Evolutionary conservation across 1,139 yeast genomes (phyloP).

Genomic region (Citeromyces siamensis): DNA sequence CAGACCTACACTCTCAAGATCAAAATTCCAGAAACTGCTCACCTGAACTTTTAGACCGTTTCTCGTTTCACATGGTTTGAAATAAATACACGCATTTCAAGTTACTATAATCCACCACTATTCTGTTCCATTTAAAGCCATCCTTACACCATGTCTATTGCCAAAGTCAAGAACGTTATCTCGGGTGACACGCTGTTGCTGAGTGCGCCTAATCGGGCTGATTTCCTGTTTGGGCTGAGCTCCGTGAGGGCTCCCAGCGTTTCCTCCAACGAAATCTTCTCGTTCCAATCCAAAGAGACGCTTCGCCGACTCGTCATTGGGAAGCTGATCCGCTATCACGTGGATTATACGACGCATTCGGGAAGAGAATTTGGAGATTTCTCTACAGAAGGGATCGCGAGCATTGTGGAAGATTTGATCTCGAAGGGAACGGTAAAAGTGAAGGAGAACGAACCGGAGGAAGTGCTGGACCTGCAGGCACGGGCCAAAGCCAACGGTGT

Average conservation of each 20-base stretch:
- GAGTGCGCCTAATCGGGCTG: constrained; percentile 37
- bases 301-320: constrained; percentile 58
- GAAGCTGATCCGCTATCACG: constrained; percentile 50
- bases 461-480: constrained; percentile 29
- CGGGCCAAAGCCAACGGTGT: constrained; percentile 32
- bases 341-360: constrained; percentile 30
- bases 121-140: too few species aligned
- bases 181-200: constrained; percentile 70
- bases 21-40: too few species aligned
- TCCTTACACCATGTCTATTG: constrained; percentile 13
- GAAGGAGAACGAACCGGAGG: constrained; percentile 33
- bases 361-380: constrained; percentile 69
- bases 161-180: constrained; percentile 56
- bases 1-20: too few species aligned
- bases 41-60: too few species aligned
- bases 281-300: constrained; percentile 48
- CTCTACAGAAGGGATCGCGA: constrained; percentile 48
- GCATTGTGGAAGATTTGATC: constrained; percentile 45
- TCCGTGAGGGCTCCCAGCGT: constrained; percentile 41
- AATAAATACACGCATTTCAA: too few species aligned
- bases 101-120: too few species aligned
- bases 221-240: constrained; percentile 52
- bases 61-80: too few species aligned
- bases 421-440: constrained; percentile 51
- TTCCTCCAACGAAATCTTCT: constrained; percentile 24